These are phyloP conservation scores for Iberis pinnata DNA, from an alignment of 345 rosid species.

Conservation along the genomic window DNA sequence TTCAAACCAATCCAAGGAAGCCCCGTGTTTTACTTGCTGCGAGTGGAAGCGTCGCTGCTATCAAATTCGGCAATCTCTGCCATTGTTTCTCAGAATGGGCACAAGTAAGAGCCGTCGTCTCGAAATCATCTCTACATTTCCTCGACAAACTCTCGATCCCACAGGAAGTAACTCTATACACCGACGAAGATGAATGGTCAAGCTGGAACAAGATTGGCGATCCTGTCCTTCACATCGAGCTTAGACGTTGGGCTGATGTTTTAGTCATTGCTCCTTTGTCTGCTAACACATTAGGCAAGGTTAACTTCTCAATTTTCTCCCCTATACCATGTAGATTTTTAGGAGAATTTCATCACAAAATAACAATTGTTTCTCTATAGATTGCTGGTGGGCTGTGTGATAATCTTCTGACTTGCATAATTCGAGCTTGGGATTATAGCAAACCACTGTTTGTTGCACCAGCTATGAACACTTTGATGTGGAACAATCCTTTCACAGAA, in stretches of 20 bases:
- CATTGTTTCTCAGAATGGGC: slow-evolving; percentile 86
- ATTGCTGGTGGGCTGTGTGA: slow-evolving; percentile 93
- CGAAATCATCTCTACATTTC: slow-evolving; percentile 72
- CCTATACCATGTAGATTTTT: not conserved
- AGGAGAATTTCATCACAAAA: not conserved
- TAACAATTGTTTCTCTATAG: slow-evolving; percentile 33
- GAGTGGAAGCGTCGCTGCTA: slow-evolving; percentile 88
- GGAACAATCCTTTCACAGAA: slow-evolving; percentile 90
- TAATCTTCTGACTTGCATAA: slow-evolving; percentile 76
- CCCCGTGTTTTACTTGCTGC: slow-evolving; percentile 76
- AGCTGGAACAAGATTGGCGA: slow-evolving; percentile 86
- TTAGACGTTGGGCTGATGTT: slow-evolving; percentile 90
- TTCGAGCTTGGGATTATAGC: slow-evolving; percentile 88
- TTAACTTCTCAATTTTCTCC: slow-evolving; percentile 8
- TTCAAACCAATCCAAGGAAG: slow-evolving; percentile 34
- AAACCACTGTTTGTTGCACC: slow-evolving; percentile 82
- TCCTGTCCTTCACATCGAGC: slow-evolving; percentile 83
- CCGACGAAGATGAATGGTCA: slow-evolving; percentile 90
- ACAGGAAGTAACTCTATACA: slow-evolving; percentile 55
- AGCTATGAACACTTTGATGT: slow-evolving; percentile 84
- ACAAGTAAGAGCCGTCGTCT: slow-evolving; percentile 76
- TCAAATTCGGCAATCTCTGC: slow-evolving; percentile 80
- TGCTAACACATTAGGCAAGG: slow-evolving; percentile 94
- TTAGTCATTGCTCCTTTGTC: slow-evolving; percentile 87
- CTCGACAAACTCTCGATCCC: slow-evolving; percentile 66